Conservation (phyloP, 305 asterid species). For the Fraxinus baroniana region DNA sequence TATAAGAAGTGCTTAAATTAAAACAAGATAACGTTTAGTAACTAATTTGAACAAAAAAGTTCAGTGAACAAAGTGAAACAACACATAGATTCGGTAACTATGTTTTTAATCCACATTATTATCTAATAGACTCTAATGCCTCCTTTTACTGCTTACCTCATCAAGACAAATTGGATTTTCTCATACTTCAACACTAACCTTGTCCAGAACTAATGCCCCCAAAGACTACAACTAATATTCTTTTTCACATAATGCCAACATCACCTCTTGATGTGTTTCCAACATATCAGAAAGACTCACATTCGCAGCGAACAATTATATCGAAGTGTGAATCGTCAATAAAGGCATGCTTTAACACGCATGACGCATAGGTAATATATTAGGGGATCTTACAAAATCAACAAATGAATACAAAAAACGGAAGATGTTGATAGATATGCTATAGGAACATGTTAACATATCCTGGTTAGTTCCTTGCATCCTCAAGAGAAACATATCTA, state of each 20-base stretch:
- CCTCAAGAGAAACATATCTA: not conserved
- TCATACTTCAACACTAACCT: not conserved
- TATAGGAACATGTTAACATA: not conserved
- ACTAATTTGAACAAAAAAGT: not conserved
- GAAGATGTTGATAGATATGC: not conserved
- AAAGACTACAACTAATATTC: not conserved
- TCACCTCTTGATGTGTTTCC: not conserved
- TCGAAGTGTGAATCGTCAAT: not conserved
- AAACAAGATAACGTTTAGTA: not conserved
- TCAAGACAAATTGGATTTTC: not conserved
- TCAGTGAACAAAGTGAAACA: not conserved
- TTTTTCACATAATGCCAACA: not conserved
- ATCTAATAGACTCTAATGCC: not conserved
- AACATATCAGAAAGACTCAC: not conserved
- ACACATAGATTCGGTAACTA: not conserved
- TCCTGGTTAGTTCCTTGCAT: not conserved
- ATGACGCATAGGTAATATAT: not conserved
- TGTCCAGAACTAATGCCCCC: not conserved
- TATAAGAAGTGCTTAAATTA: not conserved
- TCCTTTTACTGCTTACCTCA: not conserved
- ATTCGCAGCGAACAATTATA: not conserved
- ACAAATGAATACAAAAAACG: not conserved
- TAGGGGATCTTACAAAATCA: not conserved
- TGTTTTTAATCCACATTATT: not conserved
- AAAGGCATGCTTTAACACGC: not conserved